Conservation (phyloP, 2,329 filamentous ascomycete genomes). For the Aschersonia sp. region DNA sequence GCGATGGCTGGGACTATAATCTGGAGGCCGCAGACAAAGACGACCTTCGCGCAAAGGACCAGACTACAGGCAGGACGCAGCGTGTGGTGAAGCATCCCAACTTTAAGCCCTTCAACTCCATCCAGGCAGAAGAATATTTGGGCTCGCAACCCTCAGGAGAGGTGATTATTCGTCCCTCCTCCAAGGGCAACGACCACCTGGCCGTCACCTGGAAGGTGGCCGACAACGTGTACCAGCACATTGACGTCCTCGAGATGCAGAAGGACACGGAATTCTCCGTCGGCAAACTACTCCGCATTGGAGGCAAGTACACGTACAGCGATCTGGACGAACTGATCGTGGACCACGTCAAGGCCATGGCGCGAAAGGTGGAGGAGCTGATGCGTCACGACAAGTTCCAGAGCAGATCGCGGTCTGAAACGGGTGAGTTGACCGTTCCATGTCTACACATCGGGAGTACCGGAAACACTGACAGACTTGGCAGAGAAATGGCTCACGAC, state of each 20-base stretch:
- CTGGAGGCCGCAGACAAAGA: constrained; percentile 75
- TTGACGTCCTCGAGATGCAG: constrained; percentile 91
- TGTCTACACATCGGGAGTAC: not conserved
- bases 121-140: constrained; percentile 86
- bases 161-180: constrained; percentile 88
- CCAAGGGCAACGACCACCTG: constrained; percentile 88
- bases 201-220: constrained; percentile 97
- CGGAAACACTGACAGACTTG: constrained; percentile 6
- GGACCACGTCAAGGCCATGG: constrained; percentile 95
- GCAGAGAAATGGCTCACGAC: constrained; percentile 89
- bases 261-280: constrained; percentile 96
- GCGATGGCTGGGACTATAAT: constrained; percentile 74
- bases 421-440: constrained; percentile 48
- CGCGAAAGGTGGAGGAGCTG: constrained; percentile 92
- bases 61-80: constrained; percentile 70
- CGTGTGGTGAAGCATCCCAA: constrained; percentile 96
- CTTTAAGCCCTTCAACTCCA: constrained; percentile 84
- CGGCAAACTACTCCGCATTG: constrained; percentile 72
- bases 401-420: constrained; percentile 61
- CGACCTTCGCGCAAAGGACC: constrained; percentile 72
- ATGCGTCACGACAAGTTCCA: constrained; percentile 92
- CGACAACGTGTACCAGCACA: constrained; percentile 91
- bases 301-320: constrained; percentile 79
- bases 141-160: constrained; percentile 77
- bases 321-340: constrained; percentile 97